Evolutionary conservation across 164 flowering plant genomes (phyloP).

Genomic region (Vitis labrusca): DNA sequence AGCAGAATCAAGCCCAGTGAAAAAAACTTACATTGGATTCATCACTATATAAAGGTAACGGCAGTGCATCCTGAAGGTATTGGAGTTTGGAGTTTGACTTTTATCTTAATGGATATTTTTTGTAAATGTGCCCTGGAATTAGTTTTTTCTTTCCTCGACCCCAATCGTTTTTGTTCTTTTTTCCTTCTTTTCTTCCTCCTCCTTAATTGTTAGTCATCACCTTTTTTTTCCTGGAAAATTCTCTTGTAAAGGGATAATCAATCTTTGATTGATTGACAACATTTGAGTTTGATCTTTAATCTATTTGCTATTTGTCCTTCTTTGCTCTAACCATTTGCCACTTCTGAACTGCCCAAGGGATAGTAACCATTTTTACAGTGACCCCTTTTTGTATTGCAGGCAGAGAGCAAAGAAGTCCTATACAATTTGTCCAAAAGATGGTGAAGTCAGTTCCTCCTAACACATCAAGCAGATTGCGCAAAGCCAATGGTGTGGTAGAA

Average conservation of each 20-base stretch:
- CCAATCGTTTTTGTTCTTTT: slow-evolving; percentile 17
- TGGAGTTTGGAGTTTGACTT: not conserved
- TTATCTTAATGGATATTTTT: slow-evolving; percentile 2
- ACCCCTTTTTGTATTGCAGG: no score
- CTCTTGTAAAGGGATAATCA: slow-evolving; percentile 49
- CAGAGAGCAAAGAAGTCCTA: no score
- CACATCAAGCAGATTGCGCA: no score
- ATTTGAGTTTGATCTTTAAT: slow-evolving; percentile 11
- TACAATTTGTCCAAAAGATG: no score
- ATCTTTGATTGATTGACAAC: slow-evolving; percentile 60
- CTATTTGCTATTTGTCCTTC: no score
- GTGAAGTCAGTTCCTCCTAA: no score
- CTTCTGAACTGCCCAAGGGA: no score
- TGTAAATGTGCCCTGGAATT: slow-evolving; percentile 47
- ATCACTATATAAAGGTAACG: slow-evolving; percentile 30
- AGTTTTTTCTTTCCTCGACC: slow-evolving; percentile 15
- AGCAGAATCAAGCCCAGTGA: slow-evolving; percentile 42
- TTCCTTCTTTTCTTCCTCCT: not conserved
- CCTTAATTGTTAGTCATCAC: slow-evolving; percentile 24
- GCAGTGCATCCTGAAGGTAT: slow-evolving; percentile 27
- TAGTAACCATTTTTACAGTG: no score
- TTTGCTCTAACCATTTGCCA: no score
- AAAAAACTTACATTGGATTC: slow-evolving; percentile 49
- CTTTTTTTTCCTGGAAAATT: slow-evolving; percentile 15
- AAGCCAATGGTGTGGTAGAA: no score